Evolutionary conservation across 306 rosid genomes (phyloP), one percentile per base, ranked within the genome.

Genomic region (Vicia sativa): DNA sequence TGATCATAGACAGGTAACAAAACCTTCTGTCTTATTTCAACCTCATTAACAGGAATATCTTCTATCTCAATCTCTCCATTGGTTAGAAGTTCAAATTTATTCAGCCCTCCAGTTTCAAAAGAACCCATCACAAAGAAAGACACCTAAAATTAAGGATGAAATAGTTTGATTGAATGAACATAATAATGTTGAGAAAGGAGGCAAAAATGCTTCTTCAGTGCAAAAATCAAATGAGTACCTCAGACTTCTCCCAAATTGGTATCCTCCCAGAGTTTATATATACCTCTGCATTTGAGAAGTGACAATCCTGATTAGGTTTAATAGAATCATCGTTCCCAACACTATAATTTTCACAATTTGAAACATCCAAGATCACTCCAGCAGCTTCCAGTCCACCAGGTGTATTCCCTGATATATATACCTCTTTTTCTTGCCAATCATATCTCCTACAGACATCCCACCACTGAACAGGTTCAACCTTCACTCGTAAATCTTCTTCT

Each of bases 391-490:
- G 81, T 77, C 74, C 84, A 78, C 70, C 66, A 44, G 73, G 71
- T 67, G 71, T 65, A 72, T 72, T 86, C 67, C 84, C 86, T 26
- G 78, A 73, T 44, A 91, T 59, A 70, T 60, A 21, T 74, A 84
- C 89, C 83, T 95, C 99, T 65, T 77, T 80, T 77, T 95, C 99
- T 57, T 95, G 88, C 97, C 99, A 91, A 78, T 84, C 84, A 80
- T 68, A 80, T 79, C 95, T 79, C 80, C 97, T 83, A 78, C 99
- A 91, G 76, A 81, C 88, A 85, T 90, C 96, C 99, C 97, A 95
- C 95, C 95, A 90, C 70, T 84, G 99, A 77, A 90, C 76, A 60
- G 95, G 92, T 77, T 95, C 99, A 80, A 88, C 99, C 78, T 78
- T 88, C 77, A 95, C 89, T 45, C 92, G 85, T 77, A 91, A 64